Evolutionary conservation across 75 land plant species (phyloP).

Genomic region (Sequoia sempervirens): DNA sequence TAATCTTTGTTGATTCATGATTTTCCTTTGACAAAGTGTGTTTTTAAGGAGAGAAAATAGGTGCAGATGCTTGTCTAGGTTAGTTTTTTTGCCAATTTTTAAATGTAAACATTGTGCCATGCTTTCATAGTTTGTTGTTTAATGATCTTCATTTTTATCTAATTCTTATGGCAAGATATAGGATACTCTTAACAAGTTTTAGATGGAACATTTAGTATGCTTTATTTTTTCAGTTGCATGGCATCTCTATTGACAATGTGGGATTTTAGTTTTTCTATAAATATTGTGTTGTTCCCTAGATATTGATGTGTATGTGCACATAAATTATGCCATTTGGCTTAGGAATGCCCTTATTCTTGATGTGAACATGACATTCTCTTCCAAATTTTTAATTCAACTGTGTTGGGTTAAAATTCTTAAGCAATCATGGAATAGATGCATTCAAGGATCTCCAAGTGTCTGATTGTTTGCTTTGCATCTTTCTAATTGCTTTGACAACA

Average conservation of each 20-base stretch:
- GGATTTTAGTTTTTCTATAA: not conserved
- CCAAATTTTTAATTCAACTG: no score
- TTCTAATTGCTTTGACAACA: not conserved
- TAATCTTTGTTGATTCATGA: not conserved
- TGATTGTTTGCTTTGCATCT: not conserved
- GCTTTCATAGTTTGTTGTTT: no score
- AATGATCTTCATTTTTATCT: no score
- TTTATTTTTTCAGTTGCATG: not conserved
- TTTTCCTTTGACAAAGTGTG: not conserved
- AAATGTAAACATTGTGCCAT: not conserved
- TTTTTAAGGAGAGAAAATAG: not conserved
- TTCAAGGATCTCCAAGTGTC: not conserved
- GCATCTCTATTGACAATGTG: not conserved
- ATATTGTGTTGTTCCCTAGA: not conserved
- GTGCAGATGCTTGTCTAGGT: not conserved
- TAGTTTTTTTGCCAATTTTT: not conserved
- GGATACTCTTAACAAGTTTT: not conserved
- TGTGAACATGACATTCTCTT: not conserved
- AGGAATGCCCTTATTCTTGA: not conserved
- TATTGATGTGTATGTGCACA: not conserved
- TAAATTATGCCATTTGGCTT: not conserved
- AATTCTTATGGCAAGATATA: no score
- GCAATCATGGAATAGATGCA: not conserved
- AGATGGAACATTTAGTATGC: not conserved
- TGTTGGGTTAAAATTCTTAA: not conserved